phyloP scores from a whole-genome alignment of 2,329 filamentous ascomycete species.

The Metarhizium humberi region DNA sequence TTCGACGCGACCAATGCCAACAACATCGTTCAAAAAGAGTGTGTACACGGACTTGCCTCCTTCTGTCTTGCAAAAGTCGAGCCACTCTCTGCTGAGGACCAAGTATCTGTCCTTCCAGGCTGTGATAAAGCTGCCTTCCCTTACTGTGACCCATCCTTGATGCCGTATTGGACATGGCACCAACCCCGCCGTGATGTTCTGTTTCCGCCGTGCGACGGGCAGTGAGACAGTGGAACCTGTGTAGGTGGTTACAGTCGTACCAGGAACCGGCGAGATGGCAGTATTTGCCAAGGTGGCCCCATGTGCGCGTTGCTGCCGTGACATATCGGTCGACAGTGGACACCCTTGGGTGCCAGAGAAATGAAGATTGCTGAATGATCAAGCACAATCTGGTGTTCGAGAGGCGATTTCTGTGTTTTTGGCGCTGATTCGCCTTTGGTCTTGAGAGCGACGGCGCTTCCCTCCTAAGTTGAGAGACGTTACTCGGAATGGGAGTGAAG shows the following conservation, averaged over 20 bases:
- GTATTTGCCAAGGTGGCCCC: not conserved
- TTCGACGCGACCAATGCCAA: constrained; percentile 81
- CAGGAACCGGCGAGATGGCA: not conserved
- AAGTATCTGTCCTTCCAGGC: constrained; percentile 84
- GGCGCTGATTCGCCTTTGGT: not conserved
- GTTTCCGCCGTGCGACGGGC: not conserved
- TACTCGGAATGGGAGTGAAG: no score
- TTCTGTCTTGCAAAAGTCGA: constrained; percentile 89
- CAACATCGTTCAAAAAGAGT: constrained; percentile 74
- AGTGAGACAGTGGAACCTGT: not conserved
- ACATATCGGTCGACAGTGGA: not conserved
- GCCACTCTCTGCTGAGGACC: constrained; percentile 78
- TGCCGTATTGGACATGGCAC: constrained; percentile 19
- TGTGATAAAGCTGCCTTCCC: constrained; percentile 78
- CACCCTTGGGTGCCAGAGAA: not conserved
- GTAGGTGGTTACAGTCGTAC: not conserved
- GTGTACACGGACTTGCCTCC: constrained; percentile 76
- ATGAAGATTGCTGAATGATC: not conserved
- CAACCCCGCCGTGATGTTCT: not conserved
- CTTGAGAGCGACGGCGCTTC: not conserved
- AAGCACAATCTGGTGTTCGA: not conserved
- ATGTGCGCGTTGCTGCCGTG: not conserved
- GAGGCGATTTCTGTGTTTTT: not conserved
- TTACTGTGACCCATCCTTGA: constrained; percentile 72
- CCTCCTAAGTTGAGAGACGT: not conserved